Base-by-base conservation (phyloP, 1,284 basidiomycete species). In the Puccinia coronata region DNA sequence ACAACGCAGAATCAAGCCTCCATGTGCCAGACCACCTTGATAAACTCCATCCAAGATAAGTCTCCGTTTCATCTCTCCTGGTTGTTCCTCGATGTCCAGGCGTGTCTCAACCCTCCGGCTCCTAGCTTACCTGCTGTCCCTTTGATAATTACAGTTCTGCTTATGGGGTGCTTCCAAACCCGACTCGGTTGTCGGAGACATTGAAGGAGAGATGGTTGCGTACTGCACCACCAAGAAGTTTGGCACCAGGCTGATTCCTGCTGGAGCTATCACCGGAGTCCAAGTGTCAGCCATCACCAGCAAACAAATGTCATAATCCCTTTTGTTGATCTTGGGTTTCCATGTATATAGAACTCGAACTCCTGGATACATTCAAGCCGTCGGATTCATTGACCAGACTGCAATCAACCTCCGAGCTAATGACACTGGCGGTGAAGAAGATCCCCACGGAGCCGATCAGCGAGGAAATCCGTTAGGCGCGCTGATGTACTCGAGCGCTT, bases 231-330 rank as follows among this genome's bases (percentile, higher is more conserved):
- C 90, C 85, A 88, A 89, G 72, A 90, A 90, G 23, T 89, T 88
- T 80, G 92, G 92, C 11, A 88, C 91, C 0, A 91, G 92, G 71
- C 85, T 89, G 41, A 91, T 93, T 34, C 91, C 91, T 63, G 86
- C 82, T 23, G 90, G 90, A 31, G 87, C 91, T 9, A 87, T 93
- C 82, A 87, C 88, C 43, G 91, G 91, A 83, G 88, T 91, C 1
- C 91, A 92, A 85, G 79, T 83, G 79, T 81, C 36, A 47, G 55
- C 25, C 36, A 36, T 16, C 14, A 39, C 36, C 39, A n/a, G 23
- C 11, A 23, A 18, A n/a, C n/a, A n/a, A n/a, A n/a, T n/a, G n/a
- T n/a, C n/a, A n/a, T n/a, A n/a, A n/a, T n/a, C n/a, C n/a, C n/a
- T n/a, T n/a, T n/a, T n/a, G n/a, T n/a, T n/a, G n/a, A n/a, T n/a